Evolutionary conservation across 768 basidiomycete species (phyloP).

Genomic region (Leccinellum rugosiceps): DNA sequence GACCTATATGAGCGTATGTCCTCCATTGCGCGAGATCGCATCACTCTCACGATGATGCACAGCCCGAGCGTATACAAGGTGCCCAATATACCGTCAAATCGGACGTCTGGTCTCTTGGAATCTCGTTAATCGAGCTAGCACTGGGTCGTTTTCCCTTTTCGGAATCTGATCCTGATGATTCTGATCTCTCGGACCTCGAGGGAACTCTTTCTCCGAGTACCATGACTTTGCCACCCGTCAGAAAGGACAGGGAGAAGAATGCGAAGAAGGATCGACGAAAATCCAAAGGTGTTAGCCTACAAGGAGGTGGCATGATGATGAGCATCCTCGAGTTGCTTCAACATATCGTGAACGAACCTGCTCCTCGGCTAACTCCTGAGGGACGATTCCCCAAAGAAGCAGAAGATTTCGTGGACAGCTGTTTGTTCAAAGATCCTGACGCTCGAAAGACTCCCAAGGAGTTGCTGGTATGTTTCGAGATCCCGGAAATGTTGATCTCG

Average conservation of each 20-base stretch:
- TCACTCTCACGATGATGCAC: constrained; percentile 17
- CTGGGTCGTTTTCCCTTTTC: constrained; percentile 97
- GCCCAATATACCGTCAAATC: constrained; percentile 98
- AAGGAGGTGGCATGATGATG: constrained; percentile 97
- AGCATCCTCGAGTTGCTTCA: constrained; percentile 94
- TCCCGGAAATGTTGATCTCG: neutral
- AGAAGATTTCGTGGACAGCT: constrained; percentile 84
- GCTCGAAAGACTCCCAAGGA: constrained; percentile 84
- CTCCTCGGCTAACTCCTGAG: constrained; percentile 78
- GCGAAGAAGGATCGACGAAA: constrained; percentile 78
- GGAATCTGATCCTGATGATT: constrained; percentile 73
- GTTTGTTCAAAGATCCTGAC: constrained; percentile 88
- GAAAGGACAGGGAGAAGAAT: constrained; percentile 40
- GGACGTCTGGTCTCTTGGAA: constrained; percentile 98
- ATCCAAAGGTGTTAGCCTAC: constrained; percentile 88
- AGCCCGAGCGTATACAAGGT: constrained; percentile 99
- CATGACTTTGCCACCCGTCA: constrained; percentile 39
- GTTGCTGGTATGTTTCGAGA: constrained; percentile 50
- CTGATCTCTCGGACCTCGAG: constrained; percentile 75
- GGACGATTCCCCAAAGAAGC: constrained; percentile 71
- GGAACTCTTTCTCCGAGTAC: constrained; percentile 73
- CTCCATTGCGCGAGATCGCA: constrained; percentile 6
- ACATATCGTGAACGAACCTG: constrained; percentile 98
- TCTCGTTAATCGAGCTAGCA: constrained; percentile 94
- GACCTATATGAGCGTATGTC: constrained; percentile 97